Percentiles rank a stretch among this genome's conserved stretches.
phyloP scores from a whole-genome alignment of 1,284 basidiomycete species.

The Ganoderma sinense region DNA sequence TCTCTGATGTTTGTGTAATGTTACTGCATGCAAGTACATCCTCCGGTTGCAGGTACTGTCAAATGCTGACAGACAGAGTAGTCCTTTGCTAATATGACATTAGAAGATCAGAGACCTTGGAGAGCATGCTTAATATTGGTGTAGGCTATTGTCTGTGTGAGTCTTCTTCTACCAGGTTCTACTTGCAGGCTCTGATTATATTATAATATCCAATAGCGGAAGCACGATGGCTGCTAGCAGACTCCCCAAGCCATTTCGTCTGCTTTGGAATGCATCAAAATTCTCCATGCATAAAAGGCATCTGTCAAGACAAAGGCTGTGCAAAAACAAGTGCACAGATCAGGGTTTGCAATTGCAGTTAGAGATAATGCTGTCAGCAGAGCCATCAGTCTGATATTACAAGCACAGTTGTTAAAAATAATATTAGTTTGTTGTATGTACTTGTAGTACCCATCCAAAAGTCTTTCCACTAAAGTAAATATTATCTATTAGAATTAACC shows the following conservation, averaged over 20 bases:
- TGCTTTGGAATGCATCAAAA: constrained; percentile 49
- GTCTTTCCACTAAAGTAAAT: no score
- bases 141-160: constrained; percentile 50
- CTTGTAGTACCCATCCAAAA: no score
- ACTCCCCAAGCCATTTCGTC: constrained; percentile 51
- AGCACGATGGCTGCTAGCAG: constrained; percentile 52
- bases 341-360: constrained; percentile 77
- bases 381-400: no score
- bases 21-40: constrained; percentile 54
- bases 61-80: constrained; percentile 38
- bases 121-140: constrained; percentile 50
- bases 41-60: constrained; percentile 13
- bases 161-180: constrained; percentile 31
- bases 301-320: constrained; percentile 30
- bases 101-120: constrained; percentile 42
- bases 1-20: constrained; percentile 55
- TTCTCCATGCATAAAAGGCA: constrained; percentile 39
- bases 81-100: constrained; percentile 33
- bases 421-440: no score
- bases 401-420: no score
- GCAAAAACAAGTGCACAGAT: constrained; percentile 55
- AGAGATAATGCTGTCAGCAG: no score
- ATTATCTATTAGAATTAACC: no score
- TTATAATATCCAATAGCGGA: constrained; percentile 46
- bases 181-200: constrained; percentile 19